Evolutionary conservation across 2,329 filamentous ascomycete species (phyloP), one percentile per base, ranked within the genome.

Genomic region (Aspergillus spinulosporus): DNA sequence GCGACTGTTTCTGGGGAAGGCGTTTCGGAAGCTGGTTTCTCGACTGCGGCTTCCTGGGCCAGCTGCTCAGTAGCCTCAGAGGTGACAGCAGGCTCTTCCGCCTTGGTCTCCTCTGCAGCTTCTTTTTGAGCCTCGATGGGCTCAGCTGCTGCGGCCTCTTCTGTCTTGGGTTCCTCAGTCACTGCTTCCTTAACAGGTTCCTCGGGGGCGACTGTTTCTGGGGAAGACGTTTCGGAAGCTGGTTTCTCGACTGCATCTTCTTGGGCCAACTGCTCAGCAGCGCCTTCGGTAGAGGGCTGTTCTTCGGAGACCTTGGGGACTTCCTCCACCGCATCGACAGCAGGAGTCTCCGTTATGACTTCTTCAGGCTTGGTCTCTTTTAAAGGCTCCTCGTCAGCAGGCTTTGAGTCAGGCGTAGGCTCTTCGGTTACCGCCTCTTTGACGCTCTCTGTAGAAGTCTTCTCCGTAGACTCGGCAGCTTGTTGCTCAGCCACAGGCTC

Each of bases 81-180:
- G 6, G 44, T 21, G 12, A 45, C 42, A 3, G 55, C 14, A 49
- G 61, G 52, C 11, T 11, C 34, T 12, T 60, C 50, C n/a, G 37
- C 39, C 3, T 47, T 47, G 11, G 59, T 36, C 46, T 59, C 63
- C 32, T 62, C 57, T 12, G 39, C 43, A 4, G 37, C 42, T 11
- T 43, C 12, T 26, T 56, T 26, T 12, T 21, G 21, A 11, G 48
- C 55, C 44, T 60, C 42, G 21, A 21, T 36, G 29, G 57, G 9
- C 37, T 63, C 52, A 14, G 8, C 14, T 3, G 34, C n/a, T 8
- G 26, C 28, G 29, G 31, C 12, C 29, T 37, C 40, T 45, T 36
- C 15, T 7, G 44, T 11, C 29, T 34, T 34, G 11, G 21, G 21
- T 21, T 62, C 51, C 31, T 57, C 57, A 15, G 29, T 44, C 7